phyloP scores from a whole-genome alignment of 257 asterid genomes.

The Verbascum thapsus region DNA sequence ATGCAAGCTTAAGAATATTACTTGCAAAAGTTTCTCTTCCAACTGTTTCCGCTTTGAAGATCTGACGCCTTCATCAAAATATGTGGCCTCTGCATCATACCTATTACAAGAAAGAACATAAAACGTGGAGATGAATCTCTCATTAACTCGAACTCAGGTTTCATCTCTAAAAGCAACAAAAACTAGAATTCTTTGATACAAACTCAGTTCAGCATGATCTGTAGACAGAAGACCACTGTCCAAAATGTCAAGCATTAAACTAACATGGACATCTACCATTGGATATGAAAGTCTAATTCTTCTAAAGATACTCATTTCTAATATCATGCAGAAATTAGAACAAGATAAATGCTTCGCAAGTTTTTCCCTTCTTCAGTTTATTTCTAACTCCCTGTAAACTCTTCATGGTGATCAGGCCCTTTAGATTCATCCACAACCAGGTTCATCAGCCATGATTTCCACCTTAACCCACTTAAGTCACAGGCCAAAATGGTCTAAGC shows the following conservation, averaged over 20 bases:
- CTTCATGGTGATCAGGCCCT: no score
- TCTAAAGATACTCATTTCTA: no score
- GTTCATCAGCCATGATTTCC: constrained; percentile 2
- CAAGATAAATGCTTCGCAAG: constrained; percentile 6
- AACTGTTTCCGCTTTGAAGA: constrained; percentile 76
- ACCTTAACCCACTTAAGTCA: not conserved
- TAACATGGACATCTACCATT: not conserved
- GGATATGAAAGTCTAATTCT: no score
- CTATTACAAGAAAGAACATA: constrained; percentile 38
- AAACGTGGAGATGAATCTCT: constrained; percentile 15
- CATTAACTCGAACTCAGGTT: constrained; percentile 20
- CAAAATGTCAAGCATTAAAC: constrained; percentile 17
- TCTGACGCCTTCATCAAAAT: constrained; percentile 90
- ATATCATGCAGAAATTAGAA: constrained; percentile 21
- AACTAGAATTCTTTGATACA: not conserved
- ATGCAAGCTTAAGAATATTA: constrained; percentile 36
- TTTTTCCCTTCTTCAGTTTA: constrained; percentile 1
- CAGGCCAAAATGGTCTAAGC: not conserved
- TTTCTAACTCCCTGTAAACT: constrained; percentile 11
- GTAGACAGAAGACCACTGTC: not conserved
- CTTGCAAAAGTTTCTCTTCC: constrained; percentile 94
- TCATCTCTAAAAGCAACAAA: constrained; percentile 16
- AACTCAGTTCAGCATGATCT: constrained; percentile 21
- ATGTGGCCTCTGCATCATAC: constrained; percentile 90
- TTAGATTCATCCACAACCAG: no score